Evolutionary conservation across 768 basidiomycete genomes (phyloP).

Genomic region (Termitomyces sp.): DNA sequence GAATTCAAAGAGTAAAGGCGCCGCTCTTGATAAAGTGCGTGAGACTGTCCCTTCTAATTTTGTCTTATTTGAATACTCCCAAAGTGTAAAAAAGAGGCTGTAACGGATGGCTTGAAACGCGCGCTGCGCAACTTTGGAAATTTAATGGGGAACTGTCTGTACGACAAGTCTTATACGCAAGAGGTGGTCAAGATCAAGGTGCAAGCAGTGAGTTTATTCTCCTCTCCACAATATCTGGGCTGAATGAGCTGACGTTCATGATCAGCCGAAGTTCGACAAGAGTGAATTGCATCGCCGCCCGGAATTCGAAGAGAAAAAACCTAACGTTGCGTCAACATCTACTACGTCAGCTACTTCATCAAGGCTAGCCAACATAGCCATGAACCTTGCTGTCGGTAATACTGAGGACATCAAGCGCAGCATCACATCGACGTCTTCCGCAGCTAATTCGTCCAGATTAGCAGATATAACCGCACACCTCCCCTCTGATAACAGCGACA

Average conservation of each 20-base stretch:
- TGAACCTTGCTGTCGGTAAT: neutral
- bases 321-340: slow-evolving; percentile 15
- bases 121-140: slow-evolving; percentile 91
- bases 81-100: slow-evolving; percentile 97
- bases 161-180: slow-evolving; percentile 85
- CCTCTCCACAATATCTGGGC: neutral
- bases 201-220: slow-evolving; percentile 53
- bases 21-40: slow-evolving; percentile 86
- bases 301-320: slow-evolving; percentile 52
- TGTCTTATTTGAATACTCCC: neutral
- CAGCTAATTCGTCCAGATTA: slow-evolving; percentile 10
- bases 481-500: neutral
- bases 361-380: slow-evolving; percentile 6
- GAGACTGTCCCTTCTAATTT: neutral
- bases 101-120: slow-evolving; percentile 92
- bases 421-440: neutral
- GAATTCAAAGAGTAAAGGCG: slow-evolving; percentile 80
- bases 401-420: slow-evolving; percentile 1
- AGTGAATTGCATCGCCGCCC: slow-evolving; percentile 64
- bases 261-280: slow-evolving; percentile 63
- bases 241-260: neutral
- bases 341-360: slow-evolving; percentile 3
- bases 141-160: slow-evolving; percentile 93
- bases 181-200: slow-evolving; percentile 88
- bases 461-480: slow-evolving; percentile 1